Base-by-base conservation (phyloP, 2,329 filamentous ascomycete genomes). In the Decorospora gaudefroyi region DNA sequence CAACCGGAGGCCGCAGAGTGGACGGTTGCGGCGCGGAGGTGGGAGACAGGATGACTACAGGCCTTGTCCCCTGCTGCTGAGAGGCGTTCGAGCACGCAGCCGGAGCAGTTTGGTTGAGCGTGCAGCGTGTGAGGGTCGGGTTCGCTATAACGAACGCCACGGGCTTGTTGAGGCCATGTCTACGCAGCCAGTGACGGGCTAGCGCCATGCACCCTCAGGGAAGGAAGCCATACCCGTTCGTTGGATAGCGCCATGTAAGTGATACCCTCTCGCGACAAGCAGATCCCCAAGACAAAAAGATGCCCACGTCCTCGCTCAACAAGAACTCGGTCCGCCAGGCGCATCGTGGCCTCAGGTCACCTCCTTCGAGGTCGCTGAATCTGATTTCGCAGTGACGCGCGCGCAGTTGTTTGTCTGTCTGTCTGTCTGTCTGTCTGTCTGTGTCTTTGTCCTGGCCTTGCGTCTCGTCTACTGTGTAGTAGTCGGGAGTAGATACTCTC, bases 161-260 rank as follows among this genome's bases (percentile, higher is more conserved):
- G 23, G 29, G 31, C 36, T 43, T 42, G 41, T 44, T 42, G 45
- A 49, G 41, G 31, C 13, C 37, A 28, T 41, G 37, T 40, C 36
- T 11, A 27, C 18, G 27, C 30, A 16, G 41, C 35, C 36, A 46
- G 37, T 37, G 28, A 35, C 19, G 17, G 18, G 11, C 37, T 38
- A 19, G 42, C 36, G 25, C 25, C 31, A 35, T 39, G 44, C 38
- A 38, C 22, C 19, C 26, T 26, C 13, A 29, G 15, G 13, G 13
- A 26, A 36, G 31, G 41, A 32, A 41, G 45, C 49, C 32, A 42
- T 49, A 28, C 45, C 45, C 30, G 25, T 33, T 43, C 19, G 36
- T 28, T 49, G 42, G 42, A 46, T 42, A 43, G 47, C 45, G 34
- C 22, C 30, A 33, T 46, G 47, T 42, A 33, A 29, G 47, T 46